Evolutionary conservation across 2,329 filamentous ascomycete genomes (phyloP), one percentile per base, ranked within the genome.

Genomic region (Neodidymelliopsis sp.): DNA sequence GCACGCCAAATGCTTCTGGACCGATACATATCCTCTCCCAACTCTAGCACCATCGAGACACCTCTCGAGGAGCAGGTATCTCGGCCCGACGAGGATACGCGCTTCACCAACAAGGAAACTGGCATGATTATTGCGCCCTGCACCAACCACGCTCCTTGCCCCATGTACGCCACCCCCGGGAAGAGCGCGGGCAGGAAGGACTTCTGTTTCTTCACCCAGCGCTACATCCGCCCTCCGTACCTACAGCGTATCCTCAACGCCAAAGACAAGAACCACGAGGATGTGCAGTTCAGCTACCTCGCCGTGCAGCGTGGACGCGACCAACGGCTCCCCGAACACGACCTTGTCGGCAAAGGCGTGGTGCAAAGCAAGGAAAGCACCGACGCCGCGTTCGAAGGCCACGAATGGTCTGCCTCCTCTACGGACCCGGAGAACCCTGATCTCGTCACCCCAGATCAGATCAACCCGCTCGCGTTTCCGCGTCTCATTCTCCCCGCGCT

Each of bases 231-330:
- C 0, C 94, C 94, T 0, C 77, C 79, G 0, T 97, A 92, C 71
- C 80, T 97, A 45, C 91, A 95, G 68, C 82, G 82, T 35, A 81
- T 97, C 35, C 77, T 95, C 15, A 83, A 84, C 13, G 85, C 83
- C 18, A 79, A 74, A 54, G 82, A 86, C 60, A 84, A 84, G 56
- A 97, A 96, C 69, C 89, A 95, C 66, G 93, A 96, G 69, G 91
- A 97, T 65, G 82, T 96, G 11, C 83, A 91, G 62, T 99, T 92
- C 74, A 95, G 90, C 69, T 99, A 96, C 70, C 68, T 99, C 11
- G 89, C 89, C 3, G 82, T 97, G 13, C 89, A 90, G 66, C 86
- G 92, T 15, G 94, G 94, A 6, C 79, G 84, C 9, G 79, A 87
- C 63, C 74, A 80, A 4, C 81, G 84, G 8, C 60, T 66, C 6